These are phyloP conservation scores for Polyplosphaeria fusca DNA, from an alignment of 495 filamentous ascomycete genomes.

Conservation along the genomic window DNA sequence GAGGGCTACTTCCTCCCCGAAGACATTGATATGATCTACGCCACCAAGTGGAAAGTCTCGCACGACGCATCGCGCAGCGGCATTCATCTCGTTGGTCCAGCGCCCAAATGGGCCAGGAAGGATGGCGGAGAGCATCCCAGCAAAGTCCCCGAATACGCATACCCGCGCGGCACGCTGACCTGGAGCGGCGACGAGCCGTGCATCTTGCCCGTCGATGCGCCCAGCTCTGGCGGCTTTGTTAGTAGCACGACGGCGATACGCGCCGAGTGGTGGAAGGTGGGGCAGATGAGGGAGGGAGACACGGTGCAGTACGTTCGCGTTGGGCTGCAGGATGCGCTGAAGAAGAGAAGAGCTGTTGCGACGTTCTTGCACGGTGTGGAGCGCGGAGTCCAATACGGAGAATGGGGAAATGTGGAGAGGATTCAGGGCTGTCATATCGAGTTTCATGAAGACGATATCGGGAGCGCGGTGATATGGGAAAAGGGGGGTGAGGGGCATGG, in stretches of 20 bases:
- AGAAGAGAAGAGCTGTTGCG: constrained; percentile 38
- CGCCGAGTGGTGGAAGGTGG: constrained; percentile 58
- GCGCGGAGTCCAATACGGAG: constrained; percentile 11
- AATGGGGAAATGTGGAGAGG: constrained; percentile 33
- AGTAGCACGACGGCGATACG: constrained; percentile 53
- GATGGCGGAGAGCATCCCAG: constrained; percentile 62
- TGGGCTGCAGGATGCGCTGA: constrained; percentile 48
- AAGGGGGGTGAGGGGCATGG: constrained; percentile 43
- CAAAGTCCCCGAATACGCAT: constrained; percentile 60
- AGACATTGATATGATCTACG: constrained; percentile 56
- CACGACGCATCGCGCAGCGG: constrained; percentile 59
- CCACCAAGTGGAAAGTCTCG: constrained; percentile 54
- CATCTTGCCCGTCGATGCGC: constrained; percentile 57
- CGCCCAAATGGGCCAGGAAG: constrained; percentile 53
- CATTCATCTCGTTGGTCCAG: constrained; percentile 56
- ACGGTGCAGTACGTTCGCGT: constrained; percentile 47
- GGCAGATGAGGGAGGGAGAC: constrained; percentile 60
- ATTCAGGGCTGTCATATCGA: constrained; percentile 26
- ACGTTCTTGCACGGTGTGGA: constrained; percentile 42
- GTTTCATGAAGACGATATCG: constrained; percentile 24
- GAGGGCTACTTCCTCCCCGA: constrained; percentile 52
- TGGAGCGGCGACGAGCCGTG: constrained; percentile 58
- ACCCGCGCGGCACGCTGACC: constrained; percentile 53
- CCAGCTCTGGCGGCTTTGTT: constrained; percentile 60
- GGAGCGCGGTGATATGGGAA: constrained; percentile 44